Evolutionary conservation across 1,139 yeast species (phyloP).

Genomic region (Saccharomyces hybrid): DNA sequence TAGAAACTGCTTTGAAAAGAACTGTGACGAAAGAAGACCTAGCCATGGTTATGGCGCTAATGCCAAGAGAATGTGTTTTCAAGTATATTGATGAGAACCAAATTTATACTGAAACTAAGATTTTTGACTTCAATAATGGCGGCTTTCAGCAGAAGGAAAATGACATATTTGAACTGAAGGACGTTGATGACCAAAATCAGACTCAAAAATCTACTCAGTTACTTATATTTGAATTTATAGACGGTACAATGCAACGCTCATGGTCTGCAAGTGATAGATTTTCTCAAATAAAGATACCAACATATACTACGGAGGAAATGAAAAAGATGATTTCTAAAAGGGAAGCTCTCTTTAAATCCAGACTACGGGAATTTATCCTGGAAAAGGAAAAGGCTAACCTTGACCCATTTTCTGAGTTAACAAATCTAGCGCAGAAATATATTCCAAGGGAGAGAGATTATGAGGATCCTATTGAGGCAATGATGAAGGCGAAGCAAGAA

Average conservation of each 20-base stretch:
- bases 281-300: constrained; percentile 36
- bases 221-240: constrained; percentile 69
- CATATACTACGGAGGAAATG: constrained; percentile 43
- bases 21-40: constrained; percentile 42
- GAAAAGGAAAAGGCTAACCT: constrained; percentile 29
- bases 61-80: constrained; percentile 62
- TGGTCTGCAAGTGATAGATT: constrained; percentile 32
- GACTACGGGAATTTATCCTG: constrained; percentile 38
- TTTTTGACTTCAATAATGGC: constrained; percentile 38
- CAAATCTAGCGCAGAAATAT: constrained; percentile 29
- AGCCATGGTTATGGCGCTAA: constrained; percentile 52
- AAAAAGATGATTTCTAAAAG: constrained; percentile 54
- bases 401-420: constrained; percentile 37
- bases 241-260: constrained; percentile 46
- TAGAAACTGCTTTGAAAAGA: constrained; percentile 39
- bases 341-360: constrained; percentile 43
- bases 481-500: constrained; percentile 31
- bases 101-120: constrained; percentile 41
- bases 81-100: constrained; percentile 73
- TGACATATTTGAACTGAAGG: constrained; percentile 42
- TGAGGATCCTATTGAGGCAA: constrained; percentile 44
- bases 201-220: constrained; percentile 39
- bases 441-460: constrained; percentile 46
- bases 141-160: constrained; percentile 42
- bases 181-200: constrained; percentile 29